Base-by-base conservation (phyloP, 257 asterid species). In the Henckelia pumila region DNA sequence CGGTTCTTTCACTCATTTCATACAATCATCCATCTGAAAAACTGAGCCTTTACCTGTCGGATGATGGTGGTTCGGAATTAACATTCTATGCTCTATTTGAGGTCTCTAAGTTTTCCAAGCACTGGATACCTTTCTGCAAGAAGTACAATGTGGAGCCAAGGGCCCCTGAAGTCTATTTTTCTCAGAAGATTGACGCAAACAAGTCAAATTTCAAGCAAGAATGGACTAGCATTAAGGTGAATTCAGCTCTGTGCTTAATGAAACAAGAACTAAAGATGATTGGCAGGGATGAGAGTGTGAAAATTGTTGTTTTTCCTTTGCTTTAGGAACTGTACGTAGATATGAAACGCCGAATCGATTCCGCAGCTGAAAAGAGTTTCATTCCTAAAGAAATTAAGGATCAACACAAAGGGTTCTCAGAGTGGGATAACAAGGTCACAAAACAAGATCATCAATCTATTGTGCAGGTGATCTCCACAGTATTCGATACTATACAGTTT, bases 61-160 rank as follows among this genome's bases (percentile, higher is more conserved):
- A 86, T 50, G 92, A 86, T 68, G 92, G 87, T 1, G 85, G 84
- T 17, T 86, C 92, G 14, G 79, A 77, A 57, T 64, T 81, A 13
- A 83, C 83, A 0, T 83, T 83, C 67, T 81, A 83, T 63, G 92
- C 89, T 58, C 87, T 83, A 0, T 20, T 81, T 16, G 92, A 83
- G 63, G 86, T 83, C 6, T 76, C 83, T 16, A 44, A 66, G 3
- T 86, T 86, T 29, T 72, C 83, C 0, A 79, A 59, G 61, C 5
- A 63, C 21, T 86, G 92, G 92, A 55, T 86, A 16, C 89, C 92
- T 4, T 86, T 81, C 29, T 81, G 85, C 73, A 81, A 84, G 76
- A 79, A 78, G 52, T 79, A 75, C 73, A 79, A 81, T 28, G 79
- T 81, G 58, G 85, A 81, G 24, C 84, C 82, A 2, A 76, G 81